Evolutionary conservation across 2,329 filamentous ascomycete species (phyloP).

Genomic region (Diaporthe sp.): DNA sequence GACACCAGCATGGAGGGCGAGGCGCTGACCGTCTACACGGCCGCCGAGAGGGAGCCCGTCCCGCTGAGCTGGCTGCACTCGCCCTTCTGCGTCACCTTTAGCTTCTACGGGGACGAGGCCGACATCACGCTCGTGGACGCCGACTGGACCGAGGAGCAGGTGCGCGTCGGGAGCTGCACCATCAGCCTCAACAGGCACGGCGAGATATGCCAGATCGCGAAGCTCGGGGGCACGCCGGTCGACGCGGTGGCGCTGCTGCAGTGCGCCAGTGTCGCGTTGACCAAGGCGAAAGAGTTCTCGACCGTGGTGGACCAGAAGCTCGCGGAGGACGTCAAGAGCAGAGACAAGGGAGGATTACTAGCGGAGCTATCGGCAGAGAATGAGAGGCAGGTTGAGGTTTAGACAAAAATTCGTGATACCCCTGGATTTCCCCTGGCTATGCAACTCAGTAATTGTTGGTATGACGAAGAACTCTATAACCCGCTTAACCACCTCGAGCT

Average conservation of each 20-base stretch:
- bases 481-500: neutral
- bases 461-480: constrained; percentile 11
- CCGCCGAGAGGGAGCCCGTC: constrained; percentile 90
- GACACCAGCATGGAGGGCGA: constrained; percentile 91
- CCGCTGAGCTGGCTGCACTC: constrained; percentile 92
- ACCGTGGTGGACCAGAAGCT: constrained; percentile 80
- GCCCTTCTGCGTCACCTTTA: constrained; percentile 92
- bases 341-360: constrained; percentile 83
- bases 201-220: constrained; percentile 92
- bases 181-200: constrained; percentile 91
- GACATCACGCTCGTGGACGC: constrained; percentile 81
- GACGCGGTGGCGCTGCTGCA: constrained; percentile 84
- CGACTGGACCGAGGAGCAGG: constrained; percentile 81
- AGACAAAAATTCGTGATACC: constrained; percentile 54
- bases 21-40: constrained; percentile 84
- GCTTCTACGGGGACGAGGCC: constrained; percentile 81
- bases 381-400: constrained; percentile 68
- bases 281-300: constrained; percentile 86
- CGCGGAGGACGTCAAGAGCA: constrained; percentile 82
- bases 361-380: constrained; percentile 88
- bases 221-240: constrained; percentile 86
- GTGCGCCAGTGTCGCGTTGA: constrained; percentile 80
- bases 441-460: constrained; percentile 30
- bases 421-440: constrained; percentile 43
- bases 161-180: constrained; percentile 80